Conservation (phyloP, 495 filamentous ascomycete genomes). For the Penicillium bovifimosum region DNA sequence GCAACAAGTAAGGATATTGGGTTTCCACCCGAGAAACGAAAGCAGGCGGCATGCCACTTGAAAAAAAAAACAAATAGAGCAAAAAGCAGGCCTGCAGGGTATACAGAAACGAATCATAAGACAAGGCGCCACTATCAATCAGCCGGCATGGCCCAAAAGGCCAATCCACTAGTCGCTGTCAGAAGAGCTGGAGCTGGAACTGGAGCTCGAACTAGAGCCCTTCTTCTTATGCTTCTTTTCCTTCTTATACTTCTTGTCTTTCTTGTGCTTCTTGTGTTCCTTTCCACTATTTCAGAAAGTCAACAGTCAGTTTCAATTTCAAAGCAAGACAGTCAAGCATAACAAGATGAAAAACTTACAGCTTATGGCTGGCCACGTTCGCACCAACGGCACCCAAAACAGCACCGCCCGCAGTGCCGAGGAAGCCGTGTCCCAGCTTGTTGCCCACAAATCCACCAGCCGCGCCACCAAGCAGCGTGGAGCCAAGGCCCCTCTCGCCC, state of each 20-base stretch:
- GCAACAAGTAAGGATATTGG: neutral
- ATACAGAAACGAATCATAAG: neutral
- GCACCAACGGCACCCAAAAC: slow-evolving; percentile 42
- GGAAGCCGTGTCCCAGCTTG: slow-evolving; percentile 36
- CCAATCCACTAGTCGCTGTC: slow-evolving; percentile 9
- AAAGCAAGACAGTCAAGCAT: neutral
- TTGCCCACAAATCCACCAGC: slow-evolving; percentile 41
- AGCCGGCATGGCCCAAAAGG: neutral
- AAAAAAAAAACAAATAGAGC: neutral
- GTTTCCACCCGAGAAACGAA: neutral
- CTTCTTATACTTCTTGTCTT: slow-evolving; percentile 31
- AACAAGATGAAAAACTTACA: slow-evolving; percentile 23
- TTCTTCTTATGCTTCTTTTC: slow-evolving; percentile 25
- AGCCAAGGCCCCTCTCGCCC: slow-evolving; percentile 41
- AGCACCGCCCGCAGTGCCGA: slow-evolving; percentile 40
- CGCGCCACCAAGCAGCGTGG: slow-evolving; percentile 37
- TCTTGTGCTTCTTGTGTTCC: slow-evolving; percentile 20
- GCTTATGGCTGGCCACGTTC: slow-evolving; percentile 30
- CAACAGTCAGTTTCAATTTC: slow-evolving; percentile 9
- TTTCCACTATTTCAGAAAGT: slow-evolving; percentile 11
- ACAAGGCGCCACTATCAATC: neutral
- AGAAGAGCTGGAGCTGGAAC: slow-evolving; percentile 27
- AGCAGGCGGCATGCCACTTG: neutral
- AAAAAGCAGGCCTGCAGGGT: neutral
- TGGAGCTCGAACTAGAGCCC: slow-evolving; percentile 27